Percentiles rank a stretch among this genome's conserved stretches.
These are phyloP conservation scores for Proliferodiscus dingleyae DNA, from an alignment of 2,329 filamentous ascomycete species.

Conservation along the genomic window DNA sequence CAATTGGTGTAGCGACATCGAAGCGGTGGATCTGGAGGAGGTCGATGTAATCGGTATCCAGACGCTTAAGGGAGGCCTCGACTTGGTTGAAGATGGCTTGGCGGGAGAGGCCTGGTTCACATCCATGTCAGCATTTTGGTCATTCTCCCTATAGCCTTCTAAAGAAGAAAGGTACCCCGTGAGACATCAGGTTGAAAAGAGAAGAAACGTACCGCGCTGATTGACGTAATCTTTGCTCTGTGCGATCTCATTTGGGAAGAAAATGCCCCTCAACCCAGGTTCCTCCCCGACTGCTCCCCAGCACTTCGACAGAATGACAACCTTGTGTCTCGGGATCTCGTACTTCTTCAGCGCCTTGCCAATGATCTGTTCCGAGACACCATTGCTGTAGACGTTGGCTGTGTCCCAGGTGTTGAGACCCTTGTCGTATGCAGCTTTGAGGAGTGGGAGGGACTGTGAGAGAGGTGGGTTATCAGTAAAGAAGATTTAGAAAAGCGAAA, in stretches of 20 bases:
- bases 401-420: constrained; percentile 56
- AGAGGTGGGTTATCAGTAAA: constrained; percentile 3
- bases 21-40: constrained; percentile 57
- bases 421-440: neutral
- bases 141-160: too few relatives aligned
- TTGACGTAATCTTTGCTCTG: constrained; percentile 46
- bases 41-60: constrained; percentile 53
- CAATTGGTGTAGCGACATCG: constrained; percentile 43
- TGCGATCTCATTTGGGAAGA: constrained; percentile 35
- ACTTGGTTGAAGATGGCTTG: constrained; percentile 63
- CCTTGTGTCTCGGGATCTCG: constrained; percentile 48
- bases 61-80: constrained; percentile 48
- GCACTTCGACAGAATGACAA: constrained; percentile 54
- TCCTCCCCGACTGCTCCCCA: constrained; percentile 44
- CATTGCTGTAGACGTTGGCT: constrained; percentile 52
- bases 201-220: constrained; percentile 13
- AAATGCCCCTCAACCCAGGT: constrained; percentile 14
- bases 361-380: constrained; percentile 46
- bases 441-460: neutral
- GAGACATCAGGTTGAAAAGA: neutral
- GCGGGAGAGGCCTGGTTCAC: constrained; percentile 51
- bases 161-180: too few relatives aligned
- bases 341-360: constrained; percentile 55
- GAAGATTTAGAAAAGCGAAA: constrained; percentile 12
- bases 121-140: too few relatives aligned